Conservation (phyloP, 148 eudicot genomes). For the Polygonum maritimum region DNA sequence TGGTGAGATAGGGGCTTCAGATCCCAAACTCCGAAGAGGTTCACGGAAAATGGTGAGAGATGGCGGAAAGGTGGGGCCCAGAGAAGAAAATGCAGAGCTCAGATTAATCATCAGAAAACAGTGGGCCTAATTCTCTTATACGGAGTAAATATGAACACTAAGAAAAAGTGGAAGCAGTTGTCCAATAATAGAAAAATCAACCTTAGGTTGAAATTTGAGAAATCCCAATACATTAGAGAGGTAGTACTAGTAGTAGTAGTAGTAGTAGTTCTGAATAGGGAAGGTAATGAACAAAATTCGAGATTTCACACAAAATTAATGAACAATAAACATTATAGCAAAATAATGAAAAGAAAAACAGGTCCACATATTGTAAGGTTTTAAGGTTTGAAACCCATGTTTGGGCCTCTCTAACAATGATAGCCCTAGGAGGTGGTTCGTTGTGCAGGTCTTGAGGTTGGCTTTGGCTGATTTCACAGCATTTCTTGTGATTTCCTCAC, state of each 20-base stretch:
- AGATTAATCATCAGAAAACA: no score
- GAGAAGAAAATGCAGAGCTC: not conserved
- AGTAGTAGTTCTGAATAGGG: no score
- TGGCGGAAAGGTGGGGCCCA: conserved; percentile 2
- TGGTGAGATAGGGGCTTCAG: not conserved
- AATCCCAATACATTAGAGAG: no score
- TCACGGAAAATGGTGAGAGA: not conserved
- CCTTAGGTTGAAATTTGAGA: not conserved
- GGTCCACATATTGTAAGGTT: not conserved
- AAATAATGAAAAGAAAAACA: not conserved
- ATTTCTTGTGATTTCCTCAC: conserved; percentile 42
- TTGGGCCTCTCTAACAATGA: not conserved
- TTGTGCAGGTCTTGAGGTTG: not conserved
- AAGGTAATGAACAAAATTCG: not conserved
- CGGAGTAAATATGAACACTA: no score
- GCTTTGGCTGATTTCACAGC: conserved; percentile 20
- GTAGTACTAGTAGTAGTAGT: no score
- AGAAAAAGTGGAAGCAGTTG: no score
- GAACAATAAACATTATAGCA: not conserved
- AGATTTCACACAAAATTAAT: not conserved
- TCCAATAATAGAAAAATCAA: not conserved
- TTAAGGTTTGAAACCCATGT: not conserved
- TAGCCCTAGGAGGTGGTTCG: not conserved
- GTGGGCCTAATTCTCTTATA: no score
- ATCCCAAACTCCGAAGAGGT: not conserved